Base-by-base conservation (phyloP, 2,329 filamentous ascomycete species). In the Colletotrichum limetticola region DNA sequence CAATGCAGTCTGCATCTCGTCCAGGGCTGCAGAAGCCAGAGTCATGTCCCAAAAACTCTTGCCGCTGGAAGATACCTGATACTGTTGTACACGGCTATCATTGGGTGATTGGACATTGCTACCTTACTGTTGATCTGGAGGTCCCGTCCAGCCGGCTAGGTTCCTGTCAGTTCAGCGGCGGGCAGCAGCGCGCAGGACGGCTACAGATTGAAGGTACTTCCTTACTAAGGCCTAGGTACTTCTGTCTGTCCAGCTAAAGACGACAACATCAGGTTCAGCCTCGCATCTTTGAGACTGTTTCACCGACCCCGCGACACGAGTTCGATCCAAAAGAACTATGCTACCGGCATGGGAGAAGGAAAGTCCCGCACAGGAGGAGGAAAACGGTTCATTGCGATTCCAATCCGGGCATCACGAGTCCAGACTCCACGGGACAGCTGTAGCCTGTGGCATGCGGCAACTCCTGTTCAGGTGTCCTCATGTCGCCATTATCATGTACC, bases 81-180 rank as follows among this genome's bases (percentile, higher is more conserved):
- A 32, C 26, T 37, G 35, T 28, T 46, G 52, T 53, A 63, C 9
- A 68, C 63, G 56, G 35, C 42, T 49, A 4, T 22, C 42, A 22
- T 49, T 49, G 42, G 42, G 42, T n/a, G 42, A 49, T 49, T 49
- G 42, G 42, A 11, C 8, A 49, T 8, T 49, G 19, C 19, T 42
- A 42, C 37, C 37, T 42, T 6, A 19, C 37, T 42, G 37, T 42
- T 9, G 42, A 52, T 32, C 58, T 68, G 26, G 56, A 69, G 52
- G 35, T 57, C 26, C 16, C 59, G 28, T 65, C 60, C 35, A 65
- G 35, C 65, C 65, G 57, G 65, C 65, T 64, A 37, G 69, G 53
- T 62, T 72, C 53, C 65, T 57, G 58, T 72, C 58, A 37, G 49
- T 57, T 52, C 26, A 49, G 42, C 42, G 19, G 19, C 42, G 52